Base-by-base conservation (phyloP, 1,284 basidiomycete genomes). In the Cryptococcus sp. region DNA sequence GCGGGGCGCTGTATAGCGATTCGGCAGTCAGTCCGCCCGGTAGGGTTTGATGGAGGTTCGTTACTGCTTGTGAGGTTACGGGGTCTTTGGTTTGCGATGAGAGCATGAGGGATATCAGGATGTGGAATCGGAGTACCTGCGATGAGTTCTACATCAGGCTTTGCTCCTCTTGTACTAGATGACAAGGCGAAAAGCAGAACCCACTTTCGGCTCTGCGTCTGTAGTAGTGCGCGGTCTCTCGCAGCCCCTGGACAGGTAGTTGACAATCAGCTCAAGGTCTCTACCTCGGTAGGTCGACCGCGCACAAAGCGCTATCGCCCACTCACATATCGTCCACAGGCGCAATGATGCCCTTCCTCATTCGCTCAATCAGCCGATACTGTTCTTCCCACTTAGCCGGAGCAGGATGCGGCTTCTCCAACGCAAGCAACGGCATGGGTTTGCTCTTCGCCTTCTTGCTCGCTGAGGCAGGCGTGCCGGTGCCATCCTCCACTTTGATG, bases 241-340 rank as follows among this genome's bases (percentile, higher is more conserved):
- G 20, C 70, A 70, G 0, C 70, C 74, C 72, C 73, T 75, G 50
- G 22, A 10, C 31, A 8, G 2, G 31, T 13, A 35, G 2, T 15
- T 38, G 23, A 25, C 40, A 15, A 41, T 40, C 50, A 60, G 42
- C 5, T 5, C 59, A 8, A 16, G 16, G 4, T 41, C 27, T 23
- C 39, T 5, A 6, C 13, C 8, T 48, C 16, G 17, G 10, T 4
- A 23, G 8, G 6, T 7, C 16, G 52, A 41, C 39, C 47, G 15
- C 20, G 19, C 27, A 17, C 25, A 7, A 35, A 16, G 22, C 10
- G 23, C 22, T 17, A 25, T 40, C 44, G 22, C 53, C 45, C 10
- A 88, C 87, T 71, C 88, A 94, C 93, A 94, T 93, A 0, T 88
- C 90, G 70, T 97, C 93, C 3, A 96, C 93, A 0, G 93, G 91